Conservation (phyloP, 83 land plant genomes). For the Thuja plicata region DNA sequence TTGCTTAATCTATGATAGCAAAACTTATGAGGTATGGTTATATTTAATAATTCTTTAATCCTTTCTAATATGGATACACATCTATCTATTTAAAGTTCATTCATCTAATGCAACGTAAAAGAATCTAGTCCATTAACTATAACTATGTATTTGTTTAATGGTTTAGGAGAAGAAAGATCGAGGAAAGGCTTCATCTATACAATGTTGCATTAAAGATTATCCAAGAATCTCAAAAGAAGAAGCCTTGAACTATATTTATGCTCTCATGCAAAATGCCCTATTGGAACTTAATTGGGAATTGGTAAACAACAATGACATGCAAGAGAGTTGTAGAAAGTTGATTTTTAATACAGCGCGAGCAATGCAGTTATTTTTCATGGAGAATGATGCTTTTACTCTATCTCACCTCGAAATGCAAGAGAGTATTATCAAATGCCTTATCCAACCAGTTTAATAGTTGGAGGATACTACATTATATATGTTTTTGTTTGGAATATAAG, state of each 20-base stretch:
- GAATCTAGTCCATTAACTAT: no score
- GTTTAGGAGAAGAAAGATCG: constrained; percentile 6
- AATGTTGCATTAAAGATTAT: constrained; percentile 13
- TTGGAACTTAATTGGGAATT: constrained; percentile 13
- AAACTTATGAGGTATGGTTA: constrained; percentile 6
- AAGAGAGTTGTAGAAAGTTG: not conserved
- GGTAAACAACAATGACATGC: not conserved
- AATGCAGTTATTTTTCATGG: not conserved
- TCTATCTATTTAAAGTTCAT: no score
- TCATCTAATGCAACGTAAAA: no score
- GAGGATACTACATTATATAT: not conserved
- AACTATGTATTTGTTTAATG: not conserved
- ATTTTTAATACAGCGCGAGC: not conserved
- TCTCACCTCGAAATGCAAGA: not conserved
- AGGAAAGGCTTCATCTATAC: not conserved
- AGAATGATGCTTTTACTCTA: not conserved
- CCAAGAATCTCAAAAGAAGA: constrained; percentile 4
- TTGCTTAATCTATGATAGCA: not conserved
- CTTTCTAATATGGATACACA: no score
- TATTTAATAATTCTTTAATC: no score
- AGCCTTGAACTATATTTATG: constrained; percentile 7
- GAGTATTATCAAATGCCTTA: not conserved
- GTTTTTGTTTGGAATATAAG: no score
- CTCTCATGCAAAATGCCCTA: constrained; percentile 6
- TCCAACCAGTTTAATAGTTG: not conserved